phyloP scores from a whole-genome alignment of 331 rosid genomes.

The Quercus lobata region DNA sequence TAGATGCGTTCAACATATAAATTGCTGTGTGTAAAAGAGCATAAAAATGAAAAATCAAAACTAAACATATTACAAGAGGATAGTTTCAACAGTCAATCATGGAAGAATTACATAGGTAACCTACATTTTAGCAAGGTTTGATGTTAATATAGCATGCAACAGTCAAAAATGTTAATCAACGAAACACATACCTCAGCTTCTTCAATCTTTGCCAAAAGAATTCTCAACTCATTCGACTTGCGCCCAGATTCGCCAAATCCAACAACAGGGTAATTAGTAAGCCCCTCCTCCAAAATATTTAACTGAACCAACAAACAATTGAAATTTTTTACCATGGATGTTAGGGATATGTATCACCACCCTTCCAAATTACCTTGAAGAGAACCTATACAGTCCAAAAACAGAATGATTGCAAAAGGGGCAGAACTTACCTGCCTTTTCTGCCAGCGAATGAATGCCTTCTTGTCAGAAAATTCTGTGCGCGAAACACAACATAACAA shows the following conservation, averaged over 20 bases:
- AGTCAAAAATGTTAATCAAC: slow-evolving; percentile 13
- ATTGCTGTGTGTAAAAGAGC: not conserved
- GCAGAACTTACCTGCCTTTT: slow-evolving; percentile 81
- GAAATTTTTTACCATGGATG: slow-evolving; percentile 22
- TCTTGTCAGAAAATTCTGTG: slow-evolving; percentile 96
- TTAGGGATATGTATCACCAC: slow-evolving; percentile 7
- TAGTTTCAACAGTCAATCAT: slow-evolving; percentile 7
- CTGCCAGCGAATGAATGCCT: slow-evolving; percentile 93
- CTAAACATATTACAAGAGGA: not conserved
- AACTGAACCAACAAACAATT: slow-evolving; percentile 48
- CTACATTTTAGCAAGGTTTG: slow-evolving; percentile 10
- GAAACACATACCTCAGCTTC: slow-evolving; percentile 77
- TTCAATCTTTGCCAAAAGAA: slow-evolving; percentile 91
- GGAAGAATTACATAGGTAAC: slow-evolving; percentile 12
- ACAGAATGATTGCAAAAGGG: not conserved
- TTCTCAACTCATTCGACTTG: slow-evolving; percentile 78
- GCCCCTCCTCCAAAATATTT: slow-evolving; percentile 95
- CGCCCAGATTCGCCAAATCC: slow-evolving; percentile 98
- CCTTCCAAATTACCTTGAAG: slow-evolving; percentile 21
- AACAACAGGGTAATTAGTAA: slow-evolving; percentile 77
- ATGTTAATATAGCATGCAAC: not conserved
- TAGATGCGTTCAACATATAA: not conserved
- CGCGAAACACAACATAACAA: slow-evolving; percentile 83
- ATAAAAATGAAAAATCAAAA: not conserved
- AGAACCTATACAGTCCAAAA: slow-evolving; percentile 7